Evolutionary conservation across 2,329 filamentous ascomycete species (phyloP).

Genomic region (Fusarium sp.): DNA sequence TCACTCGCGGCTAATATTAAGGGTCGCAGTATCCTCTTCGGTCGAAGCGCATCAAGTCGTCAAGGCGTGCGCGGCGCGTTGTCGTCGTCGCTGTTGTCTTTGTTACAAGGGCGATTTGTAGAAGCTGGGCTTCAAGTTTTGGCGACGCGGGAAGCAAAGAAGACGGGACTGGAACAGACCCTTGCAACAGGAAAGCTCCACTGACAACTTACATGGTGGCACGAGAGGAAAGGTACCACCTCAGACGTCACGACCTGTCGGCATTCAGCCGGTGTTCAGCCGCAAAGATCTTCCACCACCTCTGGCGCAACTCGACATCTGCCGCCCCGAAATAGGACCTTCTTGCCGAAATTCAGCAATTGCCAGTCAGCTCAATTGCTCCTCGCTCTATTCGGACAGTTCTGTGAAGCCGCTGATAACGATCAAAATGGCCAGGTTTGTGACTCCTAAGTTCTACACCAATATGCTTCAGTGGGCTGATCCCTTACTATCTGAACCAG

Average conservation of each 20-base stretch:
- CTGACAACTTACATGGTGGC: constrained; percentile 14
- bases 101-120: constrained; percentile 21
- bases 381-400: background rate
- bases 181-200: constrained; percentile 42
- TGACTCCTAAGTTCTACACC: constrained; percentile 2
- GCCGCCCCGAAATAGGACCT: constrained; percentile 28
- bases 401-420: background rate
- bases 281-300: constrained; percentile 44
- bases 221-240: constrained; percentile 17
- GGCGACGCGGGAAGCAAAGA: constrained; percentile 47
- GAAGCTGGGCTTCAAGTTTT: constrained; percentile 41
- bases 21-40: constrained; percentile 14
- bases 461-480: constrained; percentile 37
- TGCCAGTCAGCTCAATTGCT: constrained; percentile 17
- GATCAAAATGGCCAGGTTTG: constrained; percentile 45
- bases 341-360: constrained; percentile 18
- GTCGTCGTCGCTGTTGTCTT: constrained; percentile 9
- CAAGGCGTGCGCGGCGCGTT: constrained; percentile 13
- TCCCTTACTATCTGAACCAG: constrained; percentile 52
- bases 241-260: constrained; percentile 36
- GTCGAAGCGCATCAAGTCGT: constrained; percentile 10
- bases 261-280: constrained; percentile 46
- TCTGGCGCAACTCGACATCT: constrained; percentile 29
- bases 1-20: constrained; percentile 4
- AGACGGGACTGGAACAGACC: constrained; percentile 46